phyloP scores from a whole-genome alignment of 106 monocot species.

The Vanilla planifolia region DNA sequence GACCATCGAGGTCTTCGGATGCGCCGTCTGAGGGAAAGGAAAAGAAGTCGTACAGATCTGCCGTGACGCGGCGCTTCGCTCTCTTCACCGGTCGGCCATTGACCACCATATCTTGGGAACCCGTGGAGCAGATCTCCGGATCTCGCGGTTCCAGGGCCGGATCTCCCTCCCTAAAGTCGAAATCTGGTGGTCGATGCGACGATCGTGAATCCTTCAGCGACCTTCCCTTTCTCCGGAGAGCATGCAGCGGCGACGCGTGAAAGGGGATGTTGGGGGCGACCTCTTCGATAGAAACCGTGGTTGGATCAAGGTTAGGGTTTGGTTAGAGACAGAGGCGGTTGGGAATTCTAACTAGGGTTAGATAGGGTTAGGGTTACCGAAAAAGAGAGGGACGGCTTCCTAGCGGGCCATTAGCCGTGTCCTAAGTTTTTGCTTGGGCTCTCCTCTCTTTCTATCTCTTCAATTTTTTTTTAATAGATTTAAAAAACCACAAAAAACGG shows the following conservation, averaged over 20 bases:
- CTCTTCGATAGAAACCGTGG: not conserved
- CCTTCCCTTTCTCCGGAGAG: not conserved
- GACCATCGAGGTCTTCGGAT: constrained; percentile 20
- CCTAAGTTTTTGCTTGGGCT: not conserved
- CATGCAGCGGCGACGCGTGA: not conserved
- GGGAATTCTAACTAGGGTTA: constrained; percentile 2
- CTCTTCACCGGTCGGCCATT: constrained; percentile 73
- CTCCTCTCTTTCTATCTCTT: not conserved
- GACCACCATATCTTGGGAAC: constrained; percentile 37
- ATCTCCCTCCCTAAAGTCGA: not conserved
- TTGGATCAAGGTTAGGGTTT: constrained; percentile 12
- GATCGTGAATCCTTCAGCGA: not conserved
- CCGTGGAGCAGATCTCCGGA: constrained; percentile 1
- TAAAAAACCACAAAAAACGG: too few species aligned
- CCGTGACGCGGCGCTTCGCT: constrained; percentile 54
- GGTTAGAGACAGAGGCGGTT: not conserved
- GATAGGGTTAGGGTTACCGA: constrained; percentile 13
- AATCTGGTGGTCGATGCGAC: not conserved
- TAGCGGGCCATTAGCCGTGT: not conserved
- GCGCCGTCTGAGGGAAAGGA: constrained; percentile 27
- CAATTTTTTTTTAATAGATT: not conserved
- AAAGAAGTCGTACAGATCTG: constrained; percentile 51
- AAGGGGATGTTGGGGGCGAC: not conserved
- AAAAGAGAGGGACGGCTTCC: constrained; percentile 6
- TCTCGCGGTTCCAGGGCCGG: constrained; percentile 11